Base-by-base conservation (phyloP, 306 rosid genomes). In the Malus sylvestris region DNA sequence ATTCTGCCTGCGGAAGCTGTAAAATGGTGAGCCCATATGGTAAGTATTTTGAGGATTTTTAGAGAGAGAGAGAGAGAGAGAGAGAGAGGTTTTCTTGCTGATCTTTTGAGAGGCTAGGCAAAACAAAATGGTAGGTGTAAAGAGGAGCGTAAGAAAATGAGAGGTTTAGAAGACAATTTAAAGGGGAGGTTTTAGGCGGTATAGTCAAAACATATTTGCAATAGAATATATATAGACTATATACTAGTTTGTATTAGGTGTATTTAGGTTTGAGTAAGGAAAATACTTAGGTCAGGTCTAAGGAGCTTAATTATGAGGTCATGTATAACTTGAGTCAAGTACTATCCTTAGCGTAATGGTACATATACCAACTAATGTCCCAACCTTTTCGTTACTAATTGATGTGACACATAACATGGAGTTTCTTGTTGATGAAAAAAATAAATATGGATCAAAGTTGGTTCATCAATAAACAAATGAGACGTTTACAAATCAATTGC, bases 21-120 rank as follows among this genome's bases (percentile, higher is more conserved):
- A 67, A 73, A 74, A 49, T 76, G 75, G 82, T 75, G 88, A 81
- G 57, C 70, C 79, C 98, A 95, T 95, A 45, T 45, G 72, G 82
- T 23, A 30, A 42, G 66, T 33, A 35, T 19, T 33, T 33, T 33
- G 49, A 27, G 15, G 27, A 65, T 19, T 33, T 33, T 63, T 6
- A 14, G 13, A 67, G 79, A 67, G 74, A 79, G 68, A 51, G 78
- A 30, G 75, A 27, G 68, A 51, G 78, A 30, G 75, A 27, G 68
- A 13, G 75, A 59, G 64, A 42, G 61, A 27, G 66, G 57, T 61
- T 57, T 35, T 19, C 44, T 74, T 70, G 63, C 38, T 76, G 77
- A 73, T 49, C 55, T 23, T 78, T 73, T 71, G 74, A 73, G 81
- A 75, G 73, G 79, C 72, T 80, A 75, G 75, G 79, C 72, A 83